A percentile compares a stretch with the other conserved stretches of the same genome.
These are phyloP conservation scores for Rosellinia necatrix DNA, from an alignment of 2,329 filamentous ascomycete species.

Conservation along the genomic window DNA sequence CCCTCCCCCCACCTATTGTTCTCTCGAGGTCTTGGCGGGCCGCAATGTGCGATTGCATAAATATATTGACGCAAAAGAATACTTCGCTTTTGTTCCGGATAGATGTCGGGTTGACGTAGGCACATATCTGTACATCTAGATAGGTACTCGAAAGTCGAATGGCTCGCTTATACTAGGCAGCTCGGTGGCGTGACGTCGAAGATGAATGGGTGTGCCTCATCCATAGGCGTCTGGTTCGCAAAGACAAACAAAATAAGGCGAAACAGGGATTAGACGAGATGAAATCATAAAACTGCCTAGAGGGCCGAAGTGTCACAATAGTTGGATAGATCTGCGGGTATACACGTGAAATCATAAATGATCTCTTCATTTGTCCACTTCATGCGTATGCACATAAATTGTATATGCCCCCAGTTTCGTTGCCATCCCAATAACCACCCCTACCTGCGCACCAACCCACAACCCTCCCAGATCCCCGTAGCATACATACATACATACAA, in stretches of 20 bases:
- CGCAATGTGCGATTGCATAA: conserved; percentile 4
- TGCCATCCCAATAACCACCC: conserved; percentile 13
- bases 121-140: too few relatives aligned
- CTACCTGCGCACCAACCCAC: neutral
- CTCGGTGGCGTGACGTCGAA: conserved; percentile 5
- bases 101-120: neutral
- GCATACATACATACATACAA: conserved; percentile 23
- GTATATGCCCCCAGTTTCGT: conserved; percentile 18
- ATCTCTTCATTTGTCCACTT: conserved; percentile 16
- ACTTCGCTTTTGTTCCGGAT: conserved; percentile 1
- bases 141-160: conserved; percentile 17
- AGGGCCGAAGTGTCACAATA: neutral
- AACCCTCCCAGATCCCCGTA: conserved; percentile 4
- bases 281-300: neutral
- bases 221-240: neutral
- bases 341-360: conserved; percentile 10
- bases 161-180: conserved; percentile 17
- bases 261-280: neutral
- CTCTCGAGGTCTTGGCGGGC: neutral
- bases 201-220: neutral
- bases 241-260: neutral
- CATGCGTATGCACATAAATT: conserved; percentile 17
- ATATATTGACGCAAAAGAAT: neutral
- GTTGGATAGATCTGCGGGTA: neutral
- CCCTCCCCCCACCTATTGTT: neutral